Conservation (phyloP, 116 monocot genomes). For the Iris pallida region DNA sequence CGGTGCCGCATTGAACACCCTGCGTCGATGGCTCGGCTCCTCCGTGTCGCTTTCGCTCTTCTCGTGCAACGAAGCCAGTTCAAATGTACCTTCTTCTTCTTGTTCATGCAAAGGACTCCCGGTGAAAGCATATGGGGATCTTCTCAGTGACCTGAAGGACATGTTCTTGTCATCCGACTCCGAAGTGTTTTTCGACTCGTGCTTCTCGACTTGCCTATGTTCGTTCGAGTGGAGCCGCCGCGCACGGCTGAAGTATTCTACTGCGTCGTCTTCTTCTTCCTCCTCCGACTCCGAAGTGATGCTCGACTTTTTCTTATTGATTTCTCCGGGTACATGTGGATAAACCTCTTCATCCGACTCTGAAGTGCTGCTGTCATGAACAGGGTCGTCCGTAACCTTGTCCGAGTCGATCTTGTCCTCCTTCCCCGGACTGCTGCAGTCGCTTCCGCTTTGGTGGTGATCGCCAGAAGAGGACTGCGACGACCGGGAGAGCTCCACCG, state of each 20-base stretch:
- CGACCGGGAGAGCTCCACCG: slow-evolving; percentile 45
- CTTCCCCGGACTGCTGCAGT: neutral
- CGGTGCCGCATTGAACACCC: neutral
- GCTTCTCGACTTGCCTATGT: no score
- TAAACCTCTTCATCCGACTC: no score
- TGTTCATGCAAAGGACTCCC: no score
- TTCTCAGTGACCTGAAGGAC: no score
- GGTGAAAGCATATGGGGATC: neutral
- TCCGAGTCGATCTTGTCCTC: neutral
- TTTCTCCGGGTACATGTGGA: no score
- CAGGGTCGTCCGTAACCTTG: neutral
- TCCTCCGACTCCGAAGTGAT: slow-evolving; percentile 8
- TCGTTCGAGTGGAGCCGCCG: no score
- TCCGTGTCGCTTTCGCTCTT: no score
- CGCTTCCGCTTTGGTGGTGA: neutral
- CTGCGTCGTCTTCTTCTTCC: neutral
- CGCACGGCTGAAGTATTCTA: neutral
- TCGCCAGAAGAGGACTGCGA: neutral
- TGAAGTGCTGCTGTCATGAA: neutral
- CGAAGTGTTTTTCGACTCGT: no score
- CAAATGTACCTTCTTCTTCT: no score
- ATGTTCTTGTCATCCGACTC: no score
- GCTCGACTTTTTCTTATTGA: no score
- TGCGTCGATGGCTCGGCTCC: no score
- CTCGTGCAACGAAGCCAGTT: neutral